Percentiles rank a stretch among this genome's conserved stretches.
Conservation (phyloP, 169 alveolate genomes). For the Cyclospora cayetanensis region DNA sequence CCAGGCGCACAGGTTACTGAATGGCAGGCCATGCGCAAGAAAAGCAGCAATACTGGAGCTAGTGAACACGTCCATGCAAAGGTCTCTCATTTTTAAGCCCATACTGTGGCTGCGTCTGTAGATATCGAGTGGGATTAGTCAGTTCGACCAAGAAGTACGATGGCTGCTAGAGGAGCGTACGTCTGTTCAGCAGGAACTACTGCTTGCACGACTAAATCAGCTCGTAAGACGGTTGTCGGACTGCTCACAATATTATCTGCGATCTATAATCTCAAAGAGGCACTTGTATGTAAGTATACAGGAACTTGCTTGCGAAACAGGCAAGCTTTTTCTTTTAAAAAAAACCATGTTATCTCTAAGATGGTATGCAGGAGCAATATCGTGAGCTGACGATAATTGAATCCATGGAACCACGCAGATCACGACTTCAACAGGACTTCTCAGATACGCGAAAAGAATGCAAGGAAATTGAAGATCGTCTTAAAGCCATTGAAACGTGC, state of each 20-base stretch:
- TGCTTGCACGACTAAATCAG: slow-evolving; percentile 51
- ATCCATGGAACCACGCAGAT: slow-evolving; percentile 25
- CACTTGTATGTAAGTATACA: too few relatives aligned
- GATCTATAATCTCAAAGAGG: too few relatives aligned
- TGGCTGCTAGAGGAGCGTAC: slow-evolving; percentile 16
- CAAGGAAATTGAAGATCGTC: slow-evolving; percentile 21
- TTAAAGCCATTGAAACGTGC: slow-evolving; percentile 28
- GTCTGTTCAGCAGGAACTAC: slow-evolving; percentile 31
- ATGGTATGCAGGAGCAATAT: slow-evolving; percentile 42
- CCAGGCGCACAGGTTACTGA: too few relatives aligned
- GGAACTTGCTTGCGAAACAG: too few relatives aligned
- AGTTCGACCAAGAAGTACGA: slow-evolving; percentile 24
- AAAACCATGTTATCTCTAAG: too few relatives aligned
- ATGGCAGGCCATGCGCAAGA: too few relatives aligned
- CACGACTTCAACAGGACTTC: slow-evolving; percentile 35
- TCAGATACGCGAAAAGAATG: slow-evolving; percentile 6
- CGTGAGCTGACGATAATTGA: slow-evolving; percentile 38
- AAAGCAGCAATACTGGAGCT: too few relatives aligned
- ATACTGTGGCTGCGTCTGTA: not conserved
- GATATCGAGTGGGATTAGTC: not conserved
- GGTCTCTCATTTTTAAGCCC: too few relatives aligned
- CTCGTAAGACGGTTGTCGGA: not conserved
- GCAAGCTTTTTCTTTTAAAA: too few relatives aligned
- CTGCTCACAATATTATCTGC: too few relatives aligned
- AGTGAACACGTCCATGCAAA: too few relatives aligned